phyloP scores from a whole-genome alignment of 108 stramenopile species.

The Discostella stelligeroides region DNA sequence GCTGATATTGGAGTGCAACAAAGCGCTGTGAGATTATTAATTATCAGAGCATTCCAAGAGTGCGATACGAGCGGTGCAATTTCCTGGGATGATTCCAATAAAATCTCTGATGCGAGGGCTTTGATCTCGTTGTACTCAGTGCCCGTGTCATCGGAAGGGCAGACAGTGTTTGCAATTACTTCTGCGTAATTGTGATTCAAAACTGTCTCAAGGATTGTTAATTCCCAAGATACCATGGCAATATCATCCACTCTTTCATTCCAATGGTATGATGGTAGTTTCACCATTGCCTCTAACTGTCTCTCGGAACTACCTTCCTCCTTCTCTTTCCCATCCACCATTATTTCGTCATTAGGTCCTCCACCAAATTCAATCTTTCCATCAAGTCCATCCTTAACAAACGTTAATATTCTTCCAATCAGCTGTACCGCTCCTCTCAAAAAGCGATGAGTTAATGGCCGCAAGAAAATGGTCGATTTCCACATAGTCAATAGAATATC shows the following conservation, averaged over 20 bases:
- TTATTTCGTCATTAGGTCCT: slow-evolving; percentile 18
- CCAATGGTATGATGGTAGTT: slow-evolving; percentile 69
- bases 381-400: slow-evolving; percentile 75
- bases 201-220: slow-evolving; percentile 72
- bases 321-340: background rate
- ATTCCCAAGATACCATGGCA: slow-evolving; percentile 85
- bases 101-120: slow-evolving; percentile 56
- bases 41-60: slow-evolving; percentile 83
- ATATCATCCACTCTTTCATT: slow-evolving; percentile 75
- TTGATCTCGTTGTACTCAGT: slow-evolving; percentile 55
- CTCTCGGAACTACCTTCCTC: slow-evolving; percentile 21
- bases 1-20: slow-evolving; percentile 78
- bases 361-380: slow-evolving; percentile 79
- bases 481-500: slow-evolving; percentile 69
- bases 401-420: slow-evolving; percentile 70
- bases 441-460: slow-evolving; percentile 79
- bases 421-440: slow-evolving; percentile 80
- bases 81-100: slow-evolving; percentile 67
- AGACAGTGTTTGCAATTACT: slow-evolving; percentile 51
- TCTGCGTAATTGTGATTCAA: slow-evolving; percentile 72
- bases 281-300: slow-evolving; percentile 23
- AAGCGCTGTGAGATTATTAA: slow-evolving; percentile 65
- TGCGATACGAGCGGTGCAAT: slow-evolving; percentile 69
- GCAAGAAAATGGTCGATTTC: slow-evolving; percentile 68
- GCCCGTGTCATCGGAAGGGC: slow-evolving; percentile 36